Base-by-base conservation (phyloP, 2,329 filamentous ascomycete species). In the Daldinia eschscholtzii region DNA sequence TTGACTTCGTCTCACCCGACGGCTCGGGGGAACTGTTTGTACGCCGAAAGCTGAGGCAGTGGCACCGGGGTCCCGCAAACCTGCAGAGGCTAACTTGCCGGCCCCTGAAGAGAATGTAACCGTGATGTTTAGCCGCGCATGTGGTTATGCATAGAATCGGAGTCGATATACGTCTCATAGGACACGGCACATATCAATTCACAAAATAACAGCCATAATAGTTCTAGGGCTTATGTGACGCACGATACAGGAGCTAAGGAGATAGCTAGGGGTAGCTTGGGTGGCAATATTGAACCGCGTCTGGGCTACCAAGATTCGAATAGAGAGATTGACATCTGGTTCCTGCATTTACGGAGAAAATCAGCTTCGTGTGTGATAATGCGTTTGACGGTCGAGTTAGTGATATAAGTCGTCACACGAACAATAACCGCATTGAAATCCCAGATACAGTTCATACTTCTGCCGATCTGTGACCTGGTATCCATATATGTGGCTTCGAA, bases 71-170 rank as follows among this genome's bases (percentile, higher is more conserved):
- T 66, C 65, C 69, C 69, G 65, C 64, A 68, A 61, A 67, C 20
- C 10, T 68, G 70, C 67, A 70, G 67, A 69, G 61, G 59, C 64
- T 68, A 66, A 52, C 56, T 65, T 64, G 13, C 61, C 67, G 64
- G 64, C 70, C 67, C 70, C 67, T 72, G 70, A 72, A 72, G 61
- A 42, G 61, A 64, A 72, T 72, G 70, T 68, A 70, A 72, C 70
- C 13, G 67, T 72, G 64, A 70, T 64, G 33, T 68, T 72, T 72
- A 72, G 70, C 67, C 70, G 67, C 59, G 70, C 64, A 70, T 65
- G 52, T 50, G 58, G 59, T 70, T 62, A 63, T 68, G 67, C 67
- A 72, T 41, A 42, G 58, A 63, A 72, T 67, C 61, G 66, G 64
- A 60, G 64, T 58, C 57, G 56, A 52, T 65, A 65, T 50, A 64